These are phyloP conservation scores for Cyamopsis tetragonoloba DNA, from an alignment of 306 rosid genomes.

Conservation along the genomic window DNA sequence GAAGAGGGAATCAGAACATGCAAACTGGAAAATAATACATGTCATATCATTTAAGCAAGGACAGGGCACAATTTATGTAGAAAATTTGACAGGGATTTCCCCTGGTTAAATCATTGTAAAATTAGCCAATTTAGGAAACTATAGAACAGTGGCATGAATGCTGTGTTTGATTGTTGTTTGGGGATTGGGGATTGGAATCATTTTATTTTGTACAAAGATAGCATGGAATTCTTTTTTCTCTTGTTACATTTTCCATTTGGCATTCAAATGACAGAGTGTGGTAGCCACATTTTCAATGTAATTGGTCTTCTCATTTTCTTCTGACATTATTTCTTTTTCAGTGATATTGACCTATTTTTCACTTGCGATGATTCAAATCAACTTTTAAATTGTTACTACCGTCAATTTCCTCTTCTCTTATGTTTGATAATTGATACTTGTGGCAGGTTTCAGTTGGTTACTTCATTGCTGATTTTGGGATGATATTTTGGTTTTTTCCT, in stretches of 20 bases:
- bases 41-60: not conserved
- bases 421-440: constrained; percentile 20
- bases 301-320: not conserved
- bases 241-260: not conserved
- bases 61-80: not conserved
- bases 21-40: not conserved
- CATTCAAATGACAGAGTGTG: not conserved
- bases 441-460: constrained; percentile 84
- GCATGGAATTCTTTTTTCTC: not conserved
- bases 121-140: not conserved
- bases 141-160: not conserved
- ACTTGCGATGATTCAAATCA: not conserved
- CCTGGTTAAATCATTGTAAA: not conserved
- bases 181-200: constrained; percentile 5
- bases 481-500: constrained; percentile 85
- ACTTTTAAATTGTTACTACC: not conserved
- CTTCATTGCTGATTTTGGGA: constrained; percentile 72
- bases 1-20: not conserved
- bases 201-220: not conserved
- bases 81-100: not conserved
- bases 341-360: not conserved
- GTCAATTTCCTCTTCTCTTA: not conserved
- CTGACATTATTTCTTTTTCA: not conserved
- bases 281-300: not conserved
- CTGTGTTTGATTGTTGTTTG: not conserved